Percentiles rank a stretch among this genome's conserved stretches.
Evolutionary conservation across 768 basidiomycete genomes (phyloP).

Genomic region (Kwoniella botswanensis): DNA sequence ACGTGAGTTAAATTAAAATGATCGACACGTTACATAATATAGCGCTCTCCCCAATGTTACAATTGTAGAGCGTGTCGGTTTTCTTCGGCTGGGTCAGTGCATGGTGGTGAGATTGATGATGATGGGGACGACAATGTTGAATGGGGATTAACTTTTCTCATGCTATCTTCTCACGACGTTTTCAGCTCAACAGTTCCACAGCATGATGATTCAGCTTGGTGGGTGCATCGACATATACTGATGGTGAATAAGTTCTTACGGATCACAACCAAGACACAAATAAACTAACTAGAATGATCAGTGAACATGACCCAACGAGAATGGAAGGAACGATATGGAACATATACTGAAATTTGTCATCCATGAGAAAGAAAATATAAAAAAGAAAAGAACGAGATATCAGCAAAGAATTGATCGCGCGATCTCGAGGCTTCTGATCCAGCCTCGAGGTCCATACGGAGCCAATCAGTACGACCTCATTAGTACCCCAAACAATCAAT

Average conservation of each 20-base stretch:
- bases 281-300: too few species aligned
- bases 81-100: constrained; percentile 14
- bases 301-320: not conserved
- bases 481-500: not conserved
- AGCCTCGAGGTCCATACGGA: constrained; percentile 7
- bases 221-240: too few species aligned
- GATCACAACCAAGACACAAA: too few species aligned
- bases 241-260: too few species aligned
- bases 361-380: not conserved
- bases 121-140: not conserved
- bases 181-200: too few species aligned
- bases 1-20: constrained; percentile 16
- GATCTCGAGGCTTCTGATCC: not conserved
- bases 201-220: too few species aligned
- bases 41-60: not conserved
- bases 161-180: not conserved
- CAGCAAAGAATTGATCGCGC: constrained; percentile 1
- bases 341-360: too few species aligned
- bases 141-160: not conserved
- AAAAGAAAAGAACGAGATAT: not conserved
- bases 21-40: constrained; percentile 10
- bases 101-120: not conserved
- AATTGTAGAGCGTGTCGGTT: constrained; percentile 7
- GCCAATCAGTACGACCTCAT: not conserved
- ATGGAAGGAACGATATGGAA: not conserved